phyloP scores from a whole-genome alignment of 2,329 filamentous ascomycete genomes.

The Claviceps pazoutovae region DNA sequence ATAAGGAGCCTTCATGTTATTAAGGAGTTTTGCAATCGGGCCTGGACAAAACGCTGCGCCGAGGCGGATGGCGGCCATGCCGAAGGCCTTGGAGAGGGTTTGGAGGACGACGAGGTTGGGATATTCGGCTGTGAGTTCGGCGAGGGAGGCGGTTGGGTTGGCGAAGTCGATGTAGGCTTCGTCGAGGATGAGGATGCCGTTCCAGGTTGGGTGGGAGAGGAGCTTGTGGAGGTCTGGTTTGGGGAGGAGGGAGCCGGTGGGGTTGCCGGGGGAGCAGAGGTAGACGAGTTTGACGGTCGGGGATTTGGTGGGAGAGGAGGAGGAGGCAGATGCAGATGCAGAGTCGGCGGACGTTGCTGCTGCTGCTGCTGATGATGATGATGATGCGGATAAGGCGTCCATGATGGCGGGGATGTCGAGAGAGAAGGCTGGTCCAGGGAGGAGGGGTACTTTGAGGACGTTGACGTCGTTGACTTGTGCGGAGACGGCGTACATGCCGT shows the following conservation, averaged over 20 bases:
- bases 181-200: constrained; percentile 83
- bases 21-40: constrained; percentile 65
- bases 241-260: constrained; percentile 64
- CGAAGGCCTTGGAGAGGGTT: constrained; percentile 95
- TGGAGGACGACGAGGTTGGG: constrained; percentile 97
- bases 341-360: constrained; percentile 31
- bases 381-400: constrained; percentile 39
- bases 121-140: constrained; percentile 84
- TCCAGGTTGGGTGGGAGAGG: constrained; percentile 82
- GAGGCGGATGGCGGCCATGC: constrained; percentile 81
- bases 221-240: constrained; percentile 62
- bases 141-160: constrained; percentile 59
- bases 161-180: constrained; percentile 96
- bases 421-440: constrained; percentile 56
- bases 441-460: constrained; percentile 74
- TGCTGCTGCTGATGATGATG: neutral
- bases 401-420: constrained; percentile 59
- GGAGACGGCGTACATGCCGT: constrained; percentile 95
- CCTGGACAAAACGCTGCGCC: constrained; percentile 71
- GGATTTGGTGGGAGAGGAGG: too few species aligned
- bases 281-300: constrained; percentile 58
- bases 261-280: constrained; percentile 90
- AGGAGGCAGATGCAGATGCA: too few species aligned
- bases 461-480: constrained; percentile 87
- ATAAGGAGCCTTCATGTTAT: constrained; percentile 91